These are phyloP conservation scores for Zasmidium cellare DNA, from an alignment of 2,329 filamentous ascomycete species.

Conservation along the genomic window DNA sequence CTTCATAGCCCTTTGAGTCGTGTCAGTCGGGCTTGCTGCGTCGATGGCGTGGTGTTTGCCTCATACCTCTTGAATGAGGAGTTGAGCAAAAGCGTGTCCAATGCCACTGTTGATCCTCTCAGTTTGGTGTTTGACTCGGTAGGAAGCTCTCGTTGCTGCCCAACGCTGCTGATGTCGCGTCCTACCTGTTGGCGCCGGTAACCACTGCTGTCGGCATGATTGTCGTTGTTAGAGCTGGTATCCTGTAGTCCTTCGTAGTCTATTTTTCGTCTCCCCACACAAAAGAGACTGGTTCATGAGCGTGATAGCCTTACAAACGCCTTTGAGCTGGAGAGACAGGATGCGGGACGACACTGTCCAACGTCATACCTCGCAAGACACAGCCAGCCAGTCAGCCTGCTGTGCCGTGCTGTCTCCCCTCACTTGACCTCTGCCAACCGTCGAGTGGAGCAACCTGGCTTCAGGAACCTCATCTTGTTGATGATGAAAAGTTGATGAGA, in stretches of 20 bases:
- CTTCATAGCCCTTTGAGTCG: constrained; percentile 21
- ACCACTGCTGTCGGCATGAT: constrained; percentile 23
- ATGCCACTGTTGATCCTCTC: constrained; percentile 15
- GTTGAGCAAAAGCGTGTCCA: constrained; percentile 23
- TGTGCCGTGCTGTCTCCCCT: background rate
- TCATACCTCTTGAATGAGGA: constrained; percentile 22
- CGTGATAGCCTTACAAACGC: background rate
- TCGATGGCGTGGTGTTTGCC: background rate
- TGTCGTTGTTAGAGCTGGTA: background rate
- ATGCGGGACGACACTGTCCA: background rate
- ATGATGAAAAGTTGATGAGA: too few species aligned
- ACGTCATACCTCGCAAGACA: background rate
- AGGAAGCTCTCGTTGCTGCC: background rate
- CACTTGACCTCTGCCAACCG: background rate
- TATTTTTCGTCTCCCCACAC: background rate
- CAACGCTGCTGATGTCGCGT: background rate
- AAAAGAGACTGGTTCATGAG: background rate
- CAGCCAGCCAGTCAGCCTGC: background rate
- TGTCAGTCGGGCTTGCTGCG: constrained; percentile 3
- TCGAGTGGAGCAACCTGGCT: background rate
- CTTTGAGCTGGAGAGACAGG: background rate
- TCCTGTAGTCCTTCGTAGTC: background rate
- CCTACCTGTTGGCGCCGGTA: constrained; percentile 21
- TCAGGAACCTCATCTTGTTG: too few species aligned
- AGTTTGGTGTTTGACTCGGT: background rate